These are phyloP conservation scores for Antrodiella citrinella DNA, from an alignment of 768 basidiomycete genomes.

Conservation along the genomic window DNA sequence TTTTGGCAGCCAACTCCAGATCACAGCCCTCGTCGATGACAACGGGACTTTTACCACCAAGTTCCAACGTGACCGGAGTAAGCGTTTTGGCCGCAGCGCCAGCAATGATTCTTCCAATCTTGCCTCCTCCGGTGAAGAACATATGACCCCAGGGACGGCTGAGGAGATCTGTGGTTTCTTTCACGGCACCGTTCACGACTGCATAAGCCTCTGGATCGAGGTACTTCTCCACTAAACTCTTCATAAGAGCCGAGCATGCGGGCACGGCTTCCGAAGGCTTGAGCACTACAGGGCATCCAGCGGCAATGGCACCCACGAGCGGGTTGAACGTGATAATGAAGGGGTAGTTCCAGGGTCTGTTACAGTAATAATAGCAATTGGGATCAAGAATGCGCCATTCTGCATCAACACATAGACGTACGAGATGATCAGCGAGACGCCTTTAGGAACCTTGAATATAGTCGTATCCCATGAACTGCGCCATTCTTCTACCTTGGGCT, in stretches of 20 bases:
- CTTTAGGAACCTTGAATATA: slow-evolving; percentile 49
- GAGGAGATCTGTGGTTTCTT: slow-evolving; percentile 27
- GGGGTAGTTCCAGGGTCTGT: slow-evolving; percentile 63
- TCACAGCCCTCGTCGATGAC: slow-evolving; percentile 35
- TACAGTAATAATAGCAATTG: background rate
- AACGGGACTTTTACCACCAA: slow-evolving; percentile 38
- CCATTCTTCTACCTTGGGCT: slow-evolving; percentile 28
- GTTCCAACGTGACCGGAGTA: slow-evolving; percentile 35
- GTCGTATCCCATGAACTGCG: slow-evolving; percentile 46
- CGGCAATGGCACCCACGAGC: slow-evolving; percentile 61
- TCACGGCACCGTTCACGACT: slow-evolving; percentile 41
- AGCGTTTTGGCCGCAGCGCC: slow-evolving; percentile 33
- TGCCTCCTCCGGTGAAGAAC: slow-evolving; percentile 25
- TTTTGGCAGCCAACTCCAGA: slow-evolving; percentile 47
- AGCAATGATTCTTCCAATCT: slow-evolving; percentile 31
- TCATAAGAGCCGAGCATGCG: slow-evolving; percentile 38
- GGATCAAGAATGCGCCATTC: slow-evolving; percentile 4
- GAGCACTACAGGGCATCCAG: slow-evolving; percentile 56
- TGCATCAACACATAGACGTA: no score
- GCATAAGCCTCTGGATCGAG: slow-evolving; percentile 42
- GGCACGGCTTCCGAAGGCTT: slow-evolving; percentile 61
- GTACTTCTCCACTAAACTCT: slow-evolving; percentile 47
- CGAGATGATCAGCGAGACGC: slow-evolving; percentile 53
- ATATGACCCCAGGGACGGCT: slow-evolving; percentile 31
- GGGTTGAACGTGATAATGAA: slow-evolving; percentile 46